Base-by-base conservation (phyloP, 2,329 filamentous ascomycete genomes). In the Colletotrichum incanum region DNA sequence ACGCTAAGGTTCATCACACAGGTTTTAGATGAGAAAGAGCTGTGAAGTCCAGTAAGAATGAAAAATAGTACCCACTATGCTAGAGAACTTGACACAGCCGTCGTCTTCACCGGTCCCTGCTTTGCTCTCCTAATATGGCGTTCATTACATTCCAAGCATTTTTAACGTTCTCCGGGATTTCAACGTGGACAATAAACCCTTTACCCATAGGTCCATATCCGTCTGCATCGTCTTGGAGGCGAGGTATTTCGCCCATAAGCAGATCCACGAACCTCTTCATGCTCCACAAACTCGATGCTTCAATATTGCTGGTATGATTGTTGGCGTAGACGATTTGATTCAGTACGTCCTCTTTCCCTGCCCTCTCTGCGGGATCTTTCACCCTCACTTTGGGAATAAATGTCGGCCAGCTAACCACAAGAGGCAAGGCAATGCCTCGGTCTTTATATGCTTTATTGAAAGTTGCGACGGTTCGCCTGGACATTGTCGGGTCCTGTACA, bases 401-500 rank as follows among this genome's bases (percentile, higher is more conserved):
- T 4, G 62, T 73, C 2, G 73, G 73, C 73, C 70, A 74, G 41
- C 61, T 68, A 41, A 70, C 4, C 39, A 56, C 16, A 7, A 7
- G 43, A 34, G 63, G 70, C 1, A 6, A 11, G 31, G 1, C n/a
- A 7, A 5, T 20, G 1, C 12, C 18, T 3, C 28, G 9, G 34
- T 78, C 74, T 7, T 77, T 75, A 67, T 82, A 86, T 0, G 76
- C 77, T 70, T 82, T 82, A 59, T 81, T 73, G 62, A 86, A 86
- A 2, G 83, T 82, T 2, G 82, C 82, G 2, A 79, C 76, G 0
- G 85, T 86, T 12, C 84, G 76, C 34, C 80, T 73, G 55, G 80
- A 80, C 85, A 86, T 86, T 0, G 84, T 86, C 0, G 84, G 83
- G 74, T 86, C 84, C 73, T 86, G 84, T 12, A 84, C 78, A 16